Evolutionary conservation across 345 rosid species (phyloP), one percentile per base, ranked within the genome.

Genomic region (Dipteronia dyeriana): DNA sequence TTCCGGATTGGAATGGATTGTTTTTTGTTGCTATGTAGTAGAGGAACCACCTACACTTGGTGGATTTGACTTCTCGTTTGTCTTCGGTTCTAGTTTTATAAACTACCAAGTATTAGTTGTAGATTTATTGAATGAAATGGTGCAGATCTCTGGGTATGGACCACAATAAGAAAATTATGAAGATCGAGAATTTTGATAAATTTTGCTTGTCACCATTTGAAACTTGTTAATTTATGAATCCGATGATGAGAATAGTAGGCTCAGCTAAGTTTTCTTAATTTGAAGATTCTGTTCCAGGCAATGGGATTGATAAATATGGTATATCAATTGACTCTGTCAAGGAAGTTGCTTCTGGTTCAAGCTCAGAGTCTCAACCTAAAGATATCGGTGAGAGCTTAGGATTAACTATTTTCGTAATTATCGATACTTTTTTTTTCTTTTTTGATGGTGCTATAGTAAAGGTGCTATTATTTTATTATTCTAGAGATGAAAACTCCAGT

Each of bases 401-500:
- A 31, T 75, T 74, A 41, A 70, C 16, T 20, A 23, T 14, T 43
- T 49, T 64, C 3, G 9, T n/a, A 7, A 43, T 9, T 71, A 17
- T 14, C 26, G 1, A 7, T 7, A 47, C 4, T 10, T 61, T 54
- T 47, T 11, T 12, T 12, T 34, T 73, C 34, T 74, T 51, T n/a
- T n/a, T n/a, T n/a, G n/a, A 0, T 25, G 67, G 23, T 74, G 14
- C 7, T 63, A 45, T 49, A 4, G 0, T 34, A 29, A 75, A 69
- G 54, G 20, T 17, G 6, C 74, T 54, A 53, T 60, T 65, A 16
- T 66, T 63, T 25, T 71, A 20, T 63, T 14, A 22, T 66, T 70
- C 9, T 74, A 87, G 94, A 82, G 62, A 71, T 11, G 74, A 86
- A 85, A 78, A 81, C 77, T 70, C 84, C 74, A 6, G 90, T 86